These are phyloP conservation scores for Anthracocystis panici-leucophaei DNA, from an alignment of 1,284 basidiomycete species.

Conservation along the genomic window DNA sequence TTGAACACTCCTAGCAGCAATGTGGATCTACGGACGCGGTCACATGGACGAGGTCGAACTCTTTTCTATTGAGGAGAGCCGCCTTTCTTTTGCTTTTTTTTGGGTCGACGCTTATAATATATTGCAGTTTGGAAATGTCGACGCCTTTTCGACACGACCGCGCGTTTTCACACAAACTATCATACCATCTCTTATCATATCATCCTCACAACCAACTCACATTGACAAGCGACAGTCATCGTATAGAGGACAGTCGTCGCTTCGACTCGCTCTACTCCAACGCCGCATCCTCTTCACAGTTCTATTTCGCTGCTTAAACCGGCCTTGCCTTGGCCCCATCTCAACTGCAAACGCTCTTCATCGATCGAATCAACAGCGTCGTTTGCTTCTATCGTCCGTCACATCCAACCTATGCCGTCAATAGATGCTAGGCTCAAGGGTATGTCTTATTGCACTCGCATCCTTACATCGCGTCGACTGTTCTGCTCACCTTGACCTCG, in stretches of 20 bases:
- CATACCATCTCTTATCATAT: too few relatives aligned
- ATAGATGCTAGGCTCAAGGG: constrained; percentile 41
- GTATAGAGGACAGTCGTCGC: too few relatives aligned
- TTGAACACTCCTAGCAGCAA: background rate
- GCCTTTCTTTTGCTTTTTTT: too few relatives aligned
- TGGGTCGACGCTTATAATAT: too few relatives aligned
- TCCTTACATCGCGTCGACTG: background rate
- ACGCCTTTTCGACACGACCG: too few relatives aligned
- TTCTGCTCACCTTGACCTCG: background rate
- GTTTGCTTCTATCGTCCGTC: background rate
- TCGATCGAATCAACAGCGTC: background rate
- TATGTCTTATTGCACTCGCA: constrained; percentile 6
- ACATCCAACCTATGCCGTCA: constrained; percentile 27
- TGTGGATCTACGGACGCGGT: constrained; percentile 11
- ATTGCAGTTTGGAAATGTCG: too few relatives aligned
- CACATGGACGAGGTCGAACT: constrained; percentile 10
- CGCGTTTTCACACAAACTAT: too few relatives aligned
- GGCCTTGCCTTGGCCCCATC: background rate
- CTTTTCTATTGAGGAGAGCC: too few relatives aligned
- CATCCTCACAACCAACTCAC: too few relatives aligned
- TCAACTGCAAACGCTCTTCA: background rate
- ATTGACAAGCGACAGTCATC: too few relatives aligned
- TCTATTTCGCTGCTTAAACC: background rate
- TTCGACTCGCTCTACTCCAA: too few relatives aligned
- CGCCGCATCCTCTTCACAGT: too few relatives aligned